These are phyloP conservation scores for Prunus kanzakura DNA, from an alignment of 306 rosid genomes.

Conservation along the genomic window DNA sequence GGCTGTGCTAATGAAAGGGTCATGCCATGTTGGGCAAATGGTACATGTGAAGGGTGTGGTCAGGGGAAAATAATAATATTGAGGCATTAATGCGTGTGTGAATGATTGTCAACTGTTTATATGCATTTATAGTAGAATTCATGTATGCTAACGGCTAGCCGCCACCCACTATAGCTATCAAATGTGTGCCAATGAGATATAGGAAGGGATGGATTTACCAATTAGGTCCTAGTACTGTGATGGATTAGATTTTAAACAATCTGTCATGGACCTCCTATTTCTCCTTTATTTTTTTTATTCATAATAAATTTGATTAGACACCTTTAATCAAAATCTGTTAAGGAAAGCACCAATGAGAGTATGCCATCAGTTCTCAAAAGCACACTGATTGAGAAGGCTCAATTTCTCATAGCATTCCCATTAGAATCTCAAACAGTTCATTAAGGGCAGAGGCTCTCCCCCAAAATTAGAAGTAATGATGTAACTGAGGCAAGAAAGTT, in stretches of 20 bases:
- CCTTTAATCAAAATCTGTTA: conserved; percentile 38
- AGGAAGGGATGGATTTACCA: conserved; percentile 16
- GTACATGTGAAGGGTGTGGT: background rate
- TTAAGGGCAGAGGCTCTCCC: conserved; percentile 48
- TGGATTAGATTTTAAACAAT: conserved; percentile 31
- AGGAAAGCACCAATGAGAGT: conserved; percentile 17
- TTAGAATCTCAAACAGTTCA: conserved; percentile 51
- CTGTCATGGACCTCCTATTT: conserved; percentile 12
- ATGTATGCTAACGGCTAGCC: background rate
- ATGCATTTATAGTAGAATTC: background rate
- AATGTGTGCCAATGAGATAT: conserved; percentile 12
- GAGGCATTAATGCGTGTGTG: background rate
- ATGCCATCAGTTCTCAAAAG: conserved; percentile 21
- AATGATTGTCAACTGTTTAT: background rate
- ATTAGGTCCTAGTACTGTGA: conserved; percentile 23
- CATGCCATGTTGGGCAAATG: background rate
- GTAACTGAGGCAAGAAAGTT: conserved; percentile 56
- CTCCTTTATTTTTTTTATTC: background rate
- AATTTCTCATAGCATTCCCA: conserved; percentile 18
- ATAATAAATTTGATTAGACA: conserved; percentile 46
- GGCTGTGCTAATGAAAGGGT: background rate
- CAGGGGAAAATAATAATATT: background rate
- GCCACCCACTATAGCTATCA: background rate
- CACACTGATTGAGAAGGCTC: conserved; percentile 41
- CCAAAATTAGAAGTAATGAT: conserved; percentile 58